Base-by-base conservation (phyloP, 148 eudicot genomes). In the Nyssa sinensis region DNA sequence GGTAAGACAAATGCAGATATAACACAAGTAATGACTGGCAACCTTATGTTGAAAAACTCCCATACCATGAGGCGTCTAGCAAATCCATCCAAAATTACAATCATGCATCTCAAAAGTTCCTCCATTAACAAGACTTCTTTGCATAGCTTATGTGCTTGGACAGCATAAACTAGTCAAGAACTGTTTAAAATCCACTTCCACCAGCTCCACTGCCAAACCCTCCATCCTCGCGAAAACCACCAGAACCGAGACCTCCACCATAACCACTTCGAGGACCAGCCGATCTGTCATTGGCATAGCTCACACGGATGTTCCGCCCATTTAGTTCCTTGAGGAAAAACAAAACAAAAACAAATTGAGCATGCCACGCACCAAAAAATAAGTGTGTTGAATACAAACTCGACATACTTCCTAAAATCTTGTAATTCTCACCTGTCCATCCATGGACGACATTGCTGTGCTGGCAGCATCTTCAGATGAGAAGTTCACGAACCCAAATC, bases 401-500 rank as follows among this genome's bases (percentile, higher is more conserved):
- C 8, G 21, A 32, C 19, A 51, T 3, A 3, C 58, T 41, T 2
- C 12, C 44, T 6, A 7, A 11, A 16, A 1, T 5, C 8, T 62
- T 39, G 41, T 5, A 29, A 28, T 33, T 47, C 71, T 78, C 44
- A 93, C 98, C 89, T 87, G 88, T 65, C 96, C 98, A 79, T 93
- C 94, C 96, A 93, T 93, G 67, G 86, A 83, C 1, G 77, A 33
- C 65, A 89, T 6, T 4, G 98, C 96, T 24, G 84, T 68, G 62
- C 21, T 70, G 62, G 93, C 98, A 72, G 84, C 58, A 59, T 93
- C 98, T 0, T 66, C 79, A 25, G 73, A 75, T 0, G 81, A 24
- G 51, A 78, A 90, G 73, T 64, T 81, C 63, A 93, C 96, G 77
- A 93, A 93, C 9, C 98, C 98, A 62, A 93, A 93, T 47, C 96